A percentile compares a stretch with the other conserved stretches of the same genome.
Evolutionary conservation across 2,329 filamentous ascomycete species (phyloP).

Genomic region (Aspergillus jensenii): DNA sequence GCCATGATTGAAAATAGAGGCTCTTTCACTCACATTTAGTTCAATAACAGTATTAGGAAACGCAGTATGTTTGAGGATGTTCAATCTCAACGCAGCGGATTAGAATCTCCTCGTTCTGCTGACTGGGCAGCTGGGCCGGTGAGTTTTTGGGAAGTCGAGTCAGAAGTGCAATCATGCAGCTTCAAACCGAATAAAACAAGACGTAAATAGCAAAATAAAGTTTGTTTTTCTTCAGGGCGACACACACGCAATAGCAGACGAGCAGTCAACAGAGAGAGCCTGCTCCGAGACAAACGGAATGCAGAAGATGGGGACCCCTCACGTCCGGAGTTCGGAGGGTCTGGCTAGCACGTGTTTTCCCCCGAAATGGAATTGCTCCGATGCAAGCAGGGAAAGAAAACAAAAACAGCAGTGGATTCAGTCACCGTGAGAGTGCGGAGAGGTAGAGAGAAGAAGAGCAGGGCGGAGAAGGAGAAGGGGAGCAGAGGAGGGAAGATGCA

Average conservation of each 20-base stretch:
- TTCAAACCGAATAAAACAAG: neutral
- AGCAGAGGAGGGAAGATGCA: neutral
- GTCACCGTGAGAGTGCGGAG: neutral
- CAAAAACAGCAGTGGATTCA: neutral
- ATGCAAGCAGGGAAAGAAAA: slow-evolving; percentile 8
- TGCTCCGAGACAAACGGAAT: slow-evolving; percentile 8
- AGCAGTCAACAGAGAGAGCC: slow-evolving; percentile 4
- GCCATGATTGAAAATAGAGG: neutral
- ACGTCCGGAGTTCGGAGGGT: slow-evolving; percentile 29
- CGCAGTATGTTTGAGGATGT: neutral
- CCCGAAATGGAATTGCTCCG: neutral
- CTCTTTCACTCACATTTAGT: neutral
- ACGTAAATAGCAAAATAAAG: slow-evolving; percentile 4
- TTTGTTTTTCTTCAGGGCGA: neutral
- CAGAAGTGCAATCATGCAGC: slow-evolving; percentile 4
- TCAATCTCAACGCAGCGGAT: neutral
- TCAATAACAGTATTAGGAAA: neutral
- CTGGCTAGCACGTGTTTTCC: slow-evolving; percentile 25
- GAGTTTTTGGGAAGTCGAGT: neutral
- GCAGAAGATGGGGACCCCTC: slow-evolving; percentile 2
- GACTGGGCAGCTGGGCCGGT: neutral
- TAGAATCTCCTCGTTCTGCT: neutral
- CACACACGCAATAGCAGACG: slow-evolving; percentile 2
- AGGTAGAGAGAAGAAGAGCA: neutral
- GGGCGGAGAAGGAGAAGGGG: slow-evolving; percentile 1